Percentiles rank a stretch among this genome's conserved stretches.
Evolutionary conservation across 768 basidiomycete genomes (phyloP).

Genomic region (Boletus reticulatus): DNA sequence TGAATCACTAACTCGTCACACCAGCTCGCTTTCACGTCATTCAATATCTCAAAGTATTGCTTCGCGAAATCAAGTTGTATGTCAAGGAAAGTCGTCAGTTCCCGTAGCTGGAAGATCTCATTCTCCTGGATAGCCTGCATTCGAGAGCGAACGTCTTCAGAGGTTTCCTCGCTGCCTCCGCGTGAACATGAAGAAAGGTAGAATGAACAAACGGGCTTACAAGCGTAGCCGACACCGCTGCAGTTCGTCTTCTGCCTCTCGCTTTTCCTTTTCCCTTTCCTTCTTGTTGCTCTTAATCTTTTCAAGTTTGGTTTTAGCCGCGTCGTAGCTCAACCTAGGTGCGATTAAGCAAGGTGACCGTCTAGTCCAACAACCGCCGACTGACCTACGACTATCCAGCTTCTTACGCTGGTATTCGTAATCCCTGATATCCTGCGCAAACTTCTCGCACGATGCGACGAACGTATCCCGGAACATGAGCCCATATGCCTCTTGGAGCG

Average conservation of each 20-base stretch:
- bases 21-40: slow-evolving; percentile 70
- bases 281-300: slow-evolving; percentile 73
- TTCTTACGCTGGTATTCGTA: slow-evolving; percentile 83
- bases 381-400: slow-evolving; percentile 78
- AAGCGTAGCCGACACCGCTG: slow-evolving; percentile 70
- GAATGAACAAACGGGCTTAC: slow-evolving; percentile 41
- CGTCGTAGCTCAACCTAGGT: slow-evolving; percentile 70
- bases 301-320: slow-evolving; percentile 67
- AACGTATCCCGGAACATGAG: slow-evolving; percentile 73
- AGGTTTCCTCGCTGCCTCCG: slow-evolving; percentile 71
- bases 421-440: slow-evolving; percentile 76
- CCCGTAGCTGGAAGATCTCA: slow-evolving; percentile 68
- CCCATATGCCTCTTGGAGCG: slow-evolving; percentile 79
- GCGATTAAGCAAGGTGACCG: not conserved
- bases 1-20: slow-evolving; percentile 49
- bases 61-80: slow-evolving; percentile 71
- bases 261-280: slow-evolving; percentile 70
- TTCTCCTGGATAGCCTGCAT: slow-evolving; percentile 81
- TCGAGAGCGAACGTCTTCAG: slow-evolving; percentile 77
- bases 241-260: slow-evolving; percentile 81
- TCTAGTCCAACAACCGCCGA: not conserved
- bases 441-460: slow-evolving; percentile 59
- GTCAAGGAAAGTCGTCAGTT: slow-evolving; percentile 70
- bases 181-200: slow-evolving; percentile 6
- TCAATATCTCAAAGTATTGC: slow-evolving; percentile 70